Evolutionary conservation across 2,329 filamentous ascomycete genomes (phyloP).

Genomic region (Aspergillus fischeri): DNA sequence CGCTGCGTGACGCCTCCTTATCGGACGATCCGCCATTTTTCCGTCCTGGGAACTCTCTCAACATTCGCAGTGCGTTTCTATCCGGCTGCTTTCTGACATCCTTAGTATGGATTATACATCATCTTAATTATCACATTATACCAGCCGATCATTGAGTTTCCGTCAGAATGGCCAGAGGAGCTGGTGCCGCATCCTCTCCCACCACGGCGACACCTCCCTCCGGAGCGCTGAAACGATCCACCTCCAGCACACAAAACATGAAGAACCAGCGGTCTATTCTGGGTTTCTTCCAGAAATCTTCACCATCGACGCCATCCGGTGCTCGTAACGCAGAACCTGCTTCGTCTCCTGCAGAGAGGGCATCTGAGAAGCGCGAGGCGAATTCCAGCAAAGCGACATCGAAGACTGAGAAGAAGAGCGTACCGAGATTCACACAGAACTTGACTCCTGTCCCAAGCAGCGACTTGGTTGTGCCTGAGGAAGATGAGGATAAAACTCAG

Average conservation of each 20-base stretch:
- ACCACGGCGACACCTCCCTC: slow-evolving; percentile 34
- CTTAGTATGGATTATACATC: background rate
- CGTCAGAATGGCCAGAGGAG: slow-evolving; percentile 36
- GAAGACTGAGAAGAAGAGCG: slow-evolving; percentile 43
- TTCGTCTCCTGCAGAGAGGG: slow-evolving; percentile 35
- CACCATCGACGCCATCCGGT: slow-evolving; percentile 42
- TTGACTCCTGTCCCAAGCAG: slow-evolving; percentile 78
- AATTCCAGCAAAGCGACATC: slow-evolving; percentile 33
- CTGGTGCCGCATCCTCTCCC: slow-evolving; percentile 31
- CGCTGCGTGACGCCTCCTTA: slow-evolving; percentile 24
- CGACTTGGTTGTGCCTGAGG: slow-evolving; percentile 66
- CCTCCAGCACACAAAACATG: slow-evolving; percentile 41
- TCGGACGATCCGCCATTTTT: slow-evolving; percentile 11
- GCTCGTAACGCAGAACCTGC: slow-evolving; percentile 29
- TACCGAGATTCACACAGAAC: slow-evolving; percentile 41
- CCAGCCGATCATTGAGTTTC: background rate
- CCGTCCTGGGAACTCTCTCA: background rate
- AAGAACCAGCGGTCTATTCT: slow-evolving; percentile 70
- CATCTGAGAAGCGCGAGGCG: slow-evolving; percentile 24
- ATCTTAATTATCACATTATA: background rate
- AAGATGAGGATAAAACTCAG: slow-evolving; percentile 50
- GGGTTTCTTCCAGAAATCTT: slow-evolving; percentile 69
- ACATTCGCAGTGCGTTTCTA: background rate
- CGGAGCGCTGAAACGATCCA: slow-evolving; percentile 36
- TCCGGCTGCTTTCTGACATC: background rate